These are phyloP conservation scores for Serendipita vermifera DNA, from an alignment of 768 basidiomycete species.

Conservation along the genomic window DNA sequence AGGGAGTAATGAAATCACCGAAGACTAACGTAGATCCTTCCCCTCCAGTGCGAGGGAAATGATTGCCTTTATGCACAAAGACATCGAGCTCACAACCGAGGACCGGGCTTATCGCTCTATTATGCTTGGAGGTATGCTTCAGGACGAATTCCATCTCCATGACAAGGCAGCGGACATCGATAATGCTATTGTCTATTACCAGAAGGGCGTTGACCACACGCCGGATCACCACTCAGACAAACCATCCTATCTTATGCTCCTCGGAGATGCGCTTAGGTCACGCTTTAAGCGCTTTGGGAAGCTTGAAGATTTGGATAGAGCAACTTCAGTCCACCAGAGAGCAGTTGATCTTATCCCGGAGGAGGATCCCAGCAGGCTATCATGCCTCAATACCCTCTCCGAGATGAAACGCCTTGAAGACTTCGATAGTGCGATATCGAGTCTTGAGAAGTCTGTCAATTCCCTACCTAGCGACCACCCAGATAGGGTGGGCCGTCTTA, in stretches of 20 bases:
- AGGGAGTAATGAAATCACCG: no score
- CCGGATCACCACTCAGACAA: not conserved
- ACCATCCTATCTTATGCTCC: not conserved
- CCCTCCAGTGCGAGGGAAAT: no score
- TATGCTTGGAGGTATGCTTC: not conserved
- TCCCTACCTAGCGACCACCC: not conserved
- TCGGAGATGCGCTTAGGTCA: not conserved
- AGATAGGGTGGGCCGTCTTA: not conserved
- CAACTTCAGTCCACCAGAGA: no score
- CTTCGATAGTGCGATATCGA: no score
- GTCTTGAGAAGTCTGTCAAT: not conserved
- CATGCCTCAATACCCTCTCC: not conserved
- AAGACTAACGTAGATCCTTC: no score
- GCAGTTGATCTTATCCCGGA: no score
- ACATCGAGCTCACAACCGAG: not conserved
- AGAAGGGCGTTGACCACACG: not conserved
- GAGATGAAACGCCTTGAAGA: not conserved
- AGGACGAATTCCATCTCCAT: not conserved
- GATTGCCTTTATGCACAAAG: not conserved
- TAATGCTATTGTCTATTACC: not conserved
- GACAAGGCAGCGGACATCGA: not conserved
- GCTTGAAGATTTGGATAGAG: no score
- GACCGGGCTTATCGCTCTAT: not conserved
- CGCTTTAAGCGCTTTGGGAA: no score
- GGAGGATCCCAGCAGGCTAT: no score